Conservation (phyloP, 164 flowering plant species). For the Cinnamomum chago region DNA sequence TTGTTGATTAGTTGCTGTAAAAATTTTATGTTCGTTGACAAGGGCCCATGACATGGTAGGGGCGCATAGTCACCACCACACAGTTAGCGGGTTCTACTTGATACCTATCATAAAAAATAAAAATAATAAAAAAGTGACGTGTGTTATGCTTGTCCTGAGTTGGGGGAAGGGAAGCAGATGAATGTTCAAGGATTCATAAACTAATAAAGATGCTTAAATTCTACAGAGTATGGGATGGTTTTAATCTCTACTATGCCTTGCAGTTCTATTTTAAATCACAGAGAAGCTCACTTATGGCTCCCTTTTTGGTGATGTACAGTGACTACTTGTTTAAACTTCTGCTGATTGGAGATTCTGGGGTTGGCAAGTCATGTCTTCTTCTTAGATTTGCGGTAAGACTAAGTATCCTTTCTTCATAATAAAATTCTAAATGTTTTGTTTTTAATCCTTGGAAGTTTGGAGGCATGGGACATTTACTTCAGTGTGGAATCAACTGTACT, state of each 20-base stretch:
- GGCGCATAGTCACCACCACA: too few species aligned
- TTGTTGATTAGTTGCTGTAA: too few species aligned
- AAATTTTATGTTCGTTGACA: too few species aligned
- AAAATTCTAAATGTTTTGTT: too few species aligned
- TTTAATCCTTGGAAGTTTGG: too few species aligned
- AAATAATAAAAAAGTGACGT: too few species aligned
- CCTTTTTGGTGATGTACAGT: conserved; percentile 32
- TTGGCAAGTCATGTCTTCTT: conserved; percentile 86
- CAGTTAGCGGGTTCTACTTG: too few species aligned
- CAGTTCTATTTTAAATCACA: background rate
- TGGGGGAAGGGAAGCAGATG: background rate
- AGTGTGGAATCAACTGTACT: too few species aligned
- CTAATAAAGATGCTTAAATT: background rate
- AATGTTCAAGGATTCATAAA: background rate
- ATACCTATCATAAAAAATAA: too few species aligned
- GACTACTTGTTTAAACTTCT: conserved; percentile 90
- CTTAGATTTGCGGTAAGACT: conserved; percentile 85
- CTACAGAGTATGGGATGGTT: background rate
- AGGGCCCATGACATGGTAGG: too few species aligned
- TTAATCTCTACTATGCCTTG: background rate
- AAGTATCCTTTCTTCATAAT: background rate
- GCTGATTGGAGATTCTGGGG: conserved; percentile 95
- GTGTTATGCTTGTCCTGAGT: too few species aligned
- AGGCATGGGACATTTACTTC: too few species aligned
- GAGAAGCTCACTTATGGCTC: background rate